phyloP scores from a whole-genome alignment of 805 yeast genomes.

The Maudiozyma bulderi region DNA sequence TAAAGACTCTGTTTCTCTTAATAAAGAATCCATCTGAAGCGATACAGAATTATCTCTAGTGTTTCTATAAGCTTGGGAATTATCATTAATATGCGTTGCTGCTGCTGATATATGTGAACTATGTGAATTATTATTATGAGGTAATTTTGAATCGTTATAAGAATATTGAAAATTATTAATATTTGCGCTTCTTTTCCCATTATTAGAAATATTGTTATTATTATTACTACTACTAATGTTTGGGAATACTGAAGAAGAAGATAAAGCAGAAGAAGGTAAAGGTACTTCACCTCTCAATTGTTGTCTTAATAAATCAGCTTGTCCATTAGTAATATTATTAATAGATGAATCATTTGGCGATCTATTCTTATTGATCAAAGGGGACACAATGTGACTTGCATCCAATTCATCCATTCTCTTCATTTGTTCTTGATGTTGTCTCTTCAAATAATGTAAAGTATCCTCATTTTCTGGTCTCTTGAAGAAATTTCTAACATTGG shows the following conservation, averaged over 20 bases:
- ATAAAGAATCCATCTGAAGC: conserved; percentile 1
- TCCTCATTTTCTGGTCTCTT: conserved; percentile 23
- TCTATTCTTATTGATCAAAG: neutral
- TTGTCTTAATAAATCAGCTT: conserved; percentile 1
- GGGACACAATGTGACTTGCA: neutral
- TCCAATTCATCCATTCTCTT: conserved; percentile 9
- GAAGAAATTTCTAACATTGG: conserved; percentile 11
- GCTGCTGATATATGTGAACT: neutral
- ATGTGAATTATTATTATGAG: neutral
- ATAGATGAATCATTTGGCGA: neutral
- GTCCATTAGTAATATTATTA: neutral
- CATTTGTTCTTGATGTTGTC: conserved; percentile 23
- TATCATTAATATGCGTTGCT: no score
- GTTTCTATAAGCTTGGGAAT: no score
- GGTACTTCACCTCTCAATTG: conserved; percentile 4
- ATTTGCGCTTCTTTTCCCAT: neutral
- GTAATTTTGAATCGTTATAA: neutral
- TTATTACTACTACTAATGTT: no score
- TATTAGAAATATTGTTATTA: neutral
- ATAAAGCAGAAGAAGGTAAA: neutral
- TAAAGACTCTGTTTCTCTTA: conserved; percentile 12
- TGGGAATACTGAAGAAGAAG: neutral
- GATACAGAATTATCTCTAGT: neutral
- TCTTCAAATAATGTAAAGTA: conserved; percentile 22
- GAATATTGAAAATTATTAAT: neutral